Conservation (phyloP, 2,329 filamentous ascomycete species). For the Pseudovirgaria hyperparasitica region DNA sequence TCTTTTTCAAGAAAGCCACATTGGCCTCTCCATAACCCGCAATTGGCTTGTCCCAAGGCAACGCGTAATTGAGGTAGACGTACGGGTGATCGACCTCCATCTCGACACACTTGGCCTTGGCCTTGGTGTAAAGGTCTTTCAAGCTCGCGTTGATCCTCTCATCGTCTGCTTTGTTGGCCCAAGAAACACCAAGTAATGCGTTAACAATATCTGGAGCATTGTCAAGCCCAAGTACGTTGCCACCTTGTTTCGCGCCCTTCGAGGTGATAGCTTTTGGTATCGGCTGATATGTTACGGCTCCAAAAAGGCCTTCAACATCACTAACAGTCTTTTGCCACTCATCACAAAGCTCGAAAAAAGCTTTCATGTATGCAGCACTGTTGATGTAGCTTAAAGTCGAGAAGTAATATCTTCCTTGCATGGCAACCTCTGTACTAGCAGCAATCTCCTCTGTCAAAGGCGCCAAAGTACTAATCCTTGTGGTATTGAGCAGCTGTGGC, state of each 20-base stretch:
- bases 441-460: slow-evolving; percentile 11
- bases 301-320: slow-evolving; percentile 8
- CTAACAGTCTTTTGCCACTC: slow-evolving; percentile 5
- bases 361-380: slow-evolving; percentile 9
- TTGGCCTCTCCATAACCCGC: slow-evolving; percentile 16
- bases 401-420: slow-evolving; percentile 8
- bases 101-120: slow-evolving; percentile 10
- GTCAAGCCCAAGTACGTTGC: slow-evolving; percentile 12
- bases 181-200: slow-evolving; percentile 8
- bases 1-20: slow-evolving; percentile 14
- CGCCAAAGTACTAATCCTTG: slow-evolving; percentile 9
- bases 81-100: slow-evolving; percentile 8
- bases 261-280: slow-evolving; percentile 10
- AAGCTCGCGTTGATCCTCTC: slow-evolving; percentile 7
- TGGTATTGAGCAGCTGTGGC: slow-evolving; percentile 7
- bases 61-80: slow-evolving; percentile 24
- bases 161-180: slow-evolving; percentile 8
- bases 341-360: slow-evolving; percentile 8
- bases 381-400: slow-evolving; percentile 11
- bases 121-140: slow-evolving; percentile 7
- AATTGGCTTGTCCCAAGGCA: slow-evolving; percentile 22
- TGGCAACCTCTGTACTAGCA: background rate
- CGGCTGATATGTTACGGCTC: slow-evolving; percentile 10
- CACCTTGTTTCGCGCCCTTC: slow-evolving; percentile 10
- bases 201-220: slow-evolving; percentile 12